Evolutionary conservation across 768 basidiomycete genomes (phyloP).

Genomic region (Trametes cinnabarina): DNA sequence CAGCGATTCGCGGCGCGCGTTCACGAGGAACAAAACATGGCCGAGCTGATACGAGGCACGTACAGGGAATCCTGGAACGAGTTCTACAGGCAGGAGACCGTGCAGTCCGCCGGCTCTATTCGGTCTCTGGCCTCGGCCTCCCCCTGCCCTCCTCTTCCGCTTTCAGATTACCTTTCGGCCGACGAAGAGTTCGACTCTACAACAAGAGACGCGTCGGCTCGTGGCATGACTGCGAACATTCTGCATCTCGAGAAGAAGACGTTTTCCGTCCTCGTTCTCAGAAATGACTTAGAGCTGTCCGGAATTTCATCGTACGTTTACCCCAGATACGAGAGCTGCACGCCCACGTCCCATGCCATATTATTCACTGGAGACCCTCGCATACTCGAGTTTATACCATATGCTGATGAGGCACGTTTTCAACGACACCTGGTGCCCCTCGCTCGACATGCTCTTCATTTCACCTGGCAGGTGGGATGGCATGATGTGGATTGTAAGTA

Average conservation of each 20-base stretch:
- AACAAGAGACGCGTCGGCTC: neutral
- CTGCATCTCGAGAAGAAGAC: neutral
- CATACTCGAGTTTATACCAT: conserved; percentile 39
- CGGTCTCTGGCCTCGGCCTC: conserved; percentile 9
- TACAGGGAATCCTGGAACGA: conserved; percentile 42
- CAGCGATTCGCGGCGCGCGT: conserved; percentile 2
- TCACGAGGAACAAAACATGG: neutral
- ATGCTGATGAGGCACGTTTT: conserved; percentile 47
- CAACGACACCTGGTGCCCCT: conserved; percentile 22
- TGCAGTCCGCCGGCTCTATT: conserved; percentile 30
- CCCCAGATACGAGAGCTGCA: conserved; percentile 45
- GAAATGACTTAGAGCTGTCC: neutral
- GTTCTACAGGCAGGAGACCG: conserved; percentile 47
- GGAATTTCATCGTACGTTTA: conserved; percentile 20
- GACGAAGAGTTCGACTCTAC: neutral
- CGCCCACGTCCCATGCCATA: conserved; percentile 40
- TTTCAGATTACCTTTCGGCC: neutral
- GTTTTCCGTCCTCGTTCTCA: no score
- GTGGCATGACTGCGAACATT: neutral
- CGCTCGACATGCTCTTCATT: conserved; percentile 26
- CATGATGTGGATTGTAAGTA: conserved; percentile 51
- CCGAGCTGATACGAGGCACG: conserved; percentile 15
- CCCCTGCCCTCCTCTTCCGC: neutral
- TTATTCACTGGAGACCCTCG: neutral
- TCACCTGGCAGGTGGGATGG: conserved; percentile 35